These are phyloP conservation scores for Obba rivulosa DNA, from an alignment of 768 basidiomycete species.

Conservation along the genomic window DNA sequence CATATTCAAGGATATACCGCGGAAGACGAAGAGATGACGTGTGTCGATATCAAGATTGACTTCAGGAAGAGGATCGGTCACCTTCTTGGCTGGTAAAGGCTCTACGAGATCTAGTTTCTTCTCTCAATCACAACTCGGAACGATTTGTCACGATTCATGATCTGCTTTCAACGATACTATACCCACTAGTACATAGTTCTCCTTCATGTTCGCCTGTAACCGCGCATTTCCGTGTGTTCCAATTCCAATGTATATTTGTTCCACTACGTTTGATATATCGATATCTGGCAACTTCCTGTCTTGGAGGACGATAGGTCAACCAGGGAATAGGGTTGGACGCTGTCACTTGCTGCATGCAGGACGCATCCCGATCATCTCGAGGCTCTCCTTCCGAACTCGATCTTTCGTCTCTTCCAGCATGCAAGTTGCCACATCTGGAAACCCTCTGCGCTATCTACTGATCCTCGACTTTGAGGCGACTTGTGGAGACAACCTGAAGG, in stretches of 20 bases:
- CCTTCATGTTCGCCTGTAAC: not conserved
- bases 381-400: no score
- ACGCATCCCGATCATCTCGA: no score
- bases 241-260: no score
- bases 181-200: not conserved
- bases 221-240: no score
- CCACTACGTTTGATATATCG: no score
- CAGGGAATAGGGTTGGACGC: no score
- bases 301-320: no score
- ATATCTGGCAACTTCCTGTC: no score
- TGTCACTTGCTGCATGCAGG: no score
- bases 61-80: conserved; percentile 45
- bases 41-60: conserved; percentile 74
- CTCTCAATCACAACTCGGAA: not conserved
- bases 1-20: conserved; percentile 62
- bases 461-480: conserved; percentile 27
- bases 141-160: not conserved
- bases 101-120: not conserved
- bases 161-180: not conserved
- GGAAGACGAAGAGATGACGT: conserved; percentile 72
- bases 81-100: conserved; percentile 22
- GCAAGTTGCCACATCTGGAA: no score
- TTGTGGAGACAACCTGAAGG: conserved; percentile 16
- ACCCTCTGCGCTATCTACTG: conserved; percentile 15
- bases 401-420: no score